Evolutionary conservation across 805 yeast species (phyloP), one percentile per base, ranked within the genome.

Genomic region (Kregervanrija delftensis): DNA sequence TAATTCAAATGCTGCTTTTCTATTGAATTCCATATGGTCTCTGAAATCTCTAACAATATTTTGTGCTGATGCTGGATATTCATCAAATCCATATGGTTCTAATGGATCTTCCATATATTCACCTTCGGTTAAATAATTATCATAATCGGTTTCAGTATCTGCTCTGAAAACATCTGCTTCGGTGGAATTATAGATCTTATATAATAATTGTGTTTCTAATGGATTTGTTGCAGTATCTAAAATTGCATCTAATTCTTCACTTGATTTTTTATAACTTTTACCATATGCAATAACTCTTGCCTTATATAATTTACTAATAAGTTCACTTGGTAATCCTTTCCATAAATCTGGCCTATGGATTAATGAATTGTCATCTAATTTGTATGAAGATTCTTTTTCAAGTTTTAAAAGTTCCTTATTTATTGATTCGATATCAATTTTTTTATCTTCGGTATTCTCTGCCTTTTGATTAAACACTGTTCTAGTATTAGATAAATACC

Each of bases 1-100:
- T 72, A 91, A 74, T 61, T 91, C 98, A 66, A 83, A 91, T 0
- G 97, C 96, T 10, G 95, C 87, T 37, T 87, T 72, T 55, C 97
- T 76, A 58, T 82, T 82, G 56, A 82, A 79, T 51, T 84, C 78
- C 53, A 95, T 80, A 54, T 77, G 80, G 51, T 78, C 83, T 58
- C 97, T 76, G 56, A 80, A 86, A 51, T 79, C 83, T 45, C 78
- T 77, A 32, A 83, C 74, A 48, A 76, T 74, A 55, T 83, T 81
- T 54, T 83, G 95, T 16, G 93, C 95, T 11, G 68, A 67, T 4
- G 82, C 70, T 22, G 88, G 83, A 50, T 79, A 69, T 56, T 83
- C 89, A 57, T 81, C 87, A 54, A 68, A 79, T 55, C 73, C 71
- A 53, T 73, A 77, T n/a, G 72, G 67, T 45, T 61, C 65, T 12